Evolutionary conservation across 2,329 filamentous ascomycete genomes (phyloP), one percentile per base, ranked within the genome.

Genomic region (Scedosporium boydii): DNA sequence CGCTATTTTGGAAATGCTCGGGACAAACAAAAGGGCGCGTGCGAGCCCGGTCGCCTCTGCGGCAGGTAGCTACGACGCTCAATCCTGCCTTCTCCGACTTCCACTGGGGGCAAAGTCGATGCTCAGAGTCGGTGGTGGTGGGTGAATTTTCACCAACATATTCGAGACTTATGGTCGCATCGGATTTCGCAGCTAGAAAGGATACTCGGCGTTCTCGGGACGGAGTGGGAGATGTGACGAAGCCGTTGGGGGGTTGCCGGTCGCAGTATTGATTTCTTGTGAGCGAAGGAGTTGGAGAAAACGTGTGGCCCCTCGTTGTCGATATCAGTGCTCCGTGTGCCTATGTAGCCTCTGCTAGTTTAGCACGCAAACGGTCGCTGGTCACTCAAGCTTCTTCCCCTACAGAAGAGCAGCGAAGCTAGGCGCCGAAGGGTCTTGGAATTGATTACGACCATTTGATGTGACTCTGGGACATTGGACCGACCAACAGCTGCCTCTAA

Each of bases 141-240:
- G 60, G 60, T 58, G 51, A 62, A 62, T 41, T n/a, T 46, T 58
- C 51, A 62, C 38, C 60, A 62, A 62, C 60, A 62, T 62, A 42
- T 62, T 62, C 53, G 60, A 58, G 29, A 29, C 44, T 57, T 60
- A 60, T 16, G 26, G 44, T 38, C 23, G 44, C 59, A 60, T 60
- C 6, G 59, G 59, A 14, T 16, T 23, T 44, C 6, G 59, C 27
- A 10, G 23, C 51, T 14, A 29, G 18, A 21, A 38, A 34, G 16
- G 6, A 29, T 9, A 46, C 26, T 51, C 12, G 26, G 23, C 56
- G 56, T 16, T 38, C 34, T 34, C 14, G 56, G 18, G 14, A 34
- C 27, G 10, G 29, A 26, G 44, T 18, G 34, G 21, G 27, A 29
- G 27, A 29, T 3, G 16, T 23, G 27, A 6, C 6, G 27, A 16